Base-by-base conservation (phyloP, 2,329 filamentous ascomycete species). In the Cordyceps cateniannulata region DNA sequence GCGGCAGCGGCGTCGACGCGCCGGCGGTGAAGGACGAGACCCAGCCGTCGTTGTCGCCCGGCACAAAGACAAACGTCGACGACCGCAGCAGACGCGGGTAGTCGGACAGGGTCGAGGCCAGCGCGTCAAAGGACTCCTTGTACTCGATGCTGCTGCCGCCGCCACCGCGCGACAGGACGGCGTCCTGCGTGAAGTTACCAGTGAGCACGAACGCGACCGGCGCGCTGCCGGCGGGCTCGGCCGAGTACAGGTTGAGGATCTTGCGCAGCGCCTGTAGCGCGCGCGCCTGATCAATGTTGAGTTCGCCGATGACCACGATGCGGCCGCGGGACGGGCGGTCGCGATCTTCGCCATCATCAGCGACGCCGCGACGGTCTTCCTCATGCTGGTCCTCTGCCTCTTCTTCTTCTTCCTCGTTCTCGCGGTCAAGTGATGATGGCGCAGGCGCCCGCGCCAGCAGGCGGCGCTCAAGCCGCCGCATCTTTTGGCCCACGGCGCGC, bases 11-110 rank as follows among this genome's bases (percentile, higher is more conserved):
- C 0, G 84, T 83, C 0, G 88, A 85, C 1, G 89, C 87, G 4
- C 91, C 91, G 2, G 86, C 87, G 1, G 85, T 85, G 71, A 96
- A 96, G 2, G 92, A 84, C 0, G 91, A 96, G 5, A 88, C 85
- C 95, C 95, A 99, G n/a, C 91, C 93, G 72, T 99, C 95, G 71
- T 97, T 96, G 75, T 98, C 93, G 32, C 95, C 95, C 0, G 95
- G 95, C 0, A 98, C 89, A 70, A 99, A 96, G 35, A 96, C 80
- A 71, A 98, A 96, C 0, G 90, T 93, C 5, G 90, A 88, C 27
- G 84, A 83, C 61, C 88, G 87, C 48, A 98, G 82, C 16, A 99
- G 81, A 1, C 83, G 81, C 3, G 91, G 91, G 69, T 91, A 98
- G 66, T 98, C 92, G 8, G 90, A 81, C 6, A 99, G 81, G 1